A percentile compares a stretch with the other conserved stretches of the same genome.
Conservation (phyloP, 441 rosid species). For the Gossypium laxum region DNA sequence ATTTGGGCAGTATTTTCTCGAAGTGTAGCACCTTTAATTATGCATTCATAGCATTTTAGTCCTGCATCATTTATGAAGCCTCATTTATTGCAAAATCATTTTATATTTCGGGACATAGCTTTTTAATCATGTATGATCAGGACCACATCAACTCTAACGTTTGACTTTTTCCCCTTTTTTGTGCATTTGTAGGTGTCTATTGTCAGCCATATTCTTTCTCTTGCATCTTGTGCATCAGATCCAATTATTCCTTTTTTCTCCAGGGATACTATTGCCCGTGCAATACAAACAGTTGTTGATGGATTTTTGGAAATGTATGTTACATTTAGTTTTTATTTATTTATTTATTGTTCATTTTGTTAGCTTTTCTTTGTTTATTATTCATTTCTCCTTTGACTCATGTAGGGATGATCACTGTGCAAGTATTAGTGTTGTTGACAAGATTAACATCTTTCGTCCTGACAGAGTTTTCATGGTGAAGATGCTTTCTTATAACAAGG, state of each 20-base stretch:
- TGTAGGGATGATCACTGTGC: constrained; percentile 47
- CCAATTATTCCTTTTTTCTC: constrained; percentile 68
- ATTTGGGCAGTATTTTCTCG: neutral
- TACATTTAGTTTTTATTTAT: constrained; percentile 14
- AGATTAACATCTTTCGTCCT: constrained; percentile 80
- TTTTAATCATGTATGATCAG: constrained; percentile 1
- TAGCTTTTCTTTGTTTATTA: constrained; percentile 9
- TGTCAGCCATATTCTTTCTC: constrained; percentile 70
- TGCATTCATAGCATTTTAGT: constrained; percentile 2
- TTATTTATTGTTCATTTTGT: constrained; percentile 12
- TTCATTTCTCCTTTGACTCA: neutral
- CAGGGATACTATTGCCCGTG: constrained; percentile 45
- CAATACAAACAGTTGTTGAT: constrained; percentile 79
- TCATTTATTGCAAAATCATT: neutral
- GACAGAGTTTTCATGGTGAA: constrained; percentile 94
- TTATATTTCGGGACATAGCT: neutral
- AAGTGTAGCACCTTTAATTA: neutral
- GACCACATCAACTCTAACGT: constrained; percentile 8
- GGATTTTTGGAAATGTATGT: constrained; percentile 78
- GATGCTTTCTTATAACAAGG: constrained; percentile 19
- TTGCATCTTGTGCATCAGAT: constrained; percentile 58
- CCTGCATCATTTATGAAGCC: neutral
- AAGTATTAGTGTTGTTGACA: constrained; percentile 54
- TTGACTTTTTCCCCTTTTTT: constrained; percentile 8
- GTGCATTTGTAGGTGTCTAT: constrained; percentile 64